These are phyloP conservation scores for Xanthoconium purpureum DNA, from an alignment of 768 basidiomycete genomes.

Conservation along the genomic window DNA sequence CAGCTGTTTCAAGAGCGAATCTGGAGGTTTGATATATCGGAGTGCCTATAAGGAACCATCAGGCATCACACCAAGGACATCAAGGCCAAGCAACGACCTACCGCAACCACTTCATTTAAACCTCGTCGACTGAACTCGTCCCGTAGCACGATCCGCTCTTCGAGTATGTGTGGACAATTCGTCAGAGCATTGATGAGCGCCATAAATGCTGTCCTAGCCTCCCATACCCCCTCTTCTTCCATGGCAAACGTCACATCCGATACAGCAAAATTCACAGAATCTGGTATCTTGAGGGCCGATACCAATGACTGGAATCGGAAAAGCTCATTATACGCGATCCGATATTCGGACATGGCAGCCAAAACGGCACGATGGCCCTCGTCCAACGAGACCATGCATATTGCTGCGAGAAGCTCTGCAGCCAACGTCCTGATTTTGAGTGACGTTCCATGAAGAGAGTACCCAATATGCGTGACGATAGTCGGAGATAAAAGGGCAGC, in stretches of 20 bases:
- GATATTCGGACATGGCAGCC: conserved; percentile 77
- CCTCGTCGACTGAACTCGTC: conserved; percentile 84
- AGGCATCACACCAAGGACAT: not conserved
- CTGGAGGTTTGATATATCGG: conserved; percentile 73
- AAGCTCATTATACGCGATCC: conserved; percentile 62
- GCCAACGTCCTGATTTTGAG: conserved; percentile 66
- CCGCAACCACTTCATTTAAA: conserved; percentile 79
- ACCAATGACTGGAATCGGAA: conserved; percentile 83
- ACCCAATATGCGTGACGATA: conserved; percentile 69
- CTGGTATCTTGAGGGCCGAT: conserved; percentile 54
- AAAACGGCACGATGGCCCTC: conserved; percentile 76
- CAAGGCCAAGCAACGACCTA: conserved; percentile 38
- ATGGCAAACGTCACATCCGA: conserved; percentile 36
- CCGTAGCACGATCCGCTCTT: conserved; percentile 73
- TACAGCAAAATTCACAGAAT: conserved; percentile 36
- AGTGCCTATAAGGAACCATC: conserved; percentile 49
- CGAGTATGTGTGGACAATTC: conserved; percentile 66
- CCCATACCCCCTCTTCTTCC: conserved; percentile 76
- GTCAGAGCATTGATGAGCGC: conserved; percentile 73
- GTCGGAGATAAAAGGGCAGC: conserved; percentile 60
- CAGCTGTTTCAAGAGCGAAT: conserved; percentile 72
- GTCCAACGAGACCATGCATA: conserved; percentile 68
- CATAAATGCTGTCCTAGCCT: conserved; percentile 73
- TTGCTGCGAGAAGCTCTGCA: conserved; percentile 78
- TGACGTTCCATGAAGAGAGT: conserved; percentile 63